Base-by-base conservation (phyloP, 768 basidiomycete genomes). In the Trichaptum fuscoviolaceum region DNA sequence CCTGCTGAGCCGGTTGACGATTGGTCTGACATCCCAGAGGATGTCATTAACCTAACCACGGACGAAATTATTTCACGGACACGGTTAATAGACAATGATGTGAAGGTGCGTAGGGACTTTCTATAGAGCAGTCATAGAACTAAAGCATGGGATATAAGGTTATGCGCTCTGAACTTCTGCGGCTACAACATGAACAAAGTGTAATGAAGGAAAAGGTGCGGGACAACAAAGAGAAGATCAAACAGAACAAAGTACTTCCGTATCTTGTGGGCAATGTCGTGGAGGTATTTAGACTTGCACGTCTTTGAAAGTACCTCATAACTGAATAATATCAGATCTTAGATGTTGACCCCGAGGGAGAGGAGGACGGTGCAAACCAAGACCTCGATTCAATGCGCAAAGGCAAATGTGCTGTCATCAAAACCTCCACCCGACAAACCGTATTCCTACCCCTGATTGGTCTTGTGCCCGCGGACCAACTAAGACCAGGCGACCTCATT, bases 161-260 rank as follows among this genome's bases (percentile, higher is more conserved):
- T 70, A 97, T 99, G 92, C 88, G 93, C 71, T 96, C 95, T 70
- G 97, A 99, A 79, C 94, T 90, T 10, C 81, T 92, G 69, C 86
- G 97, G 63, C 78, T 99, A 65, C 89, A 92, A 72, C 96, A 99
- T 75, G 97, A 99, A 77, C 93, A 96, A 78, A 91, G 81, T 70
- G 90, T 91, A 70, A 99, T 99, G 97, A 91, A 93, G 75, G 96
- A 98, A 83, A 97, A 96, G 84, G 97, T 99, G 74, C 88, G 93
- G 64, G 97, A 99, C 75, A 99, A 98, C 69, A 90, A 91, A 60
- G 95, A 97, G 79, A 99, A 99, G 81, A 93, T 99, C 70, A 97
- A 97, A 78, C 96, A 99, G 85, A 99, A 99, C 79, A 99, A 99
- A 79, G 95, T 97, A 15, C 81, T 99, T 58, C 97, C 97, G 7